phyloP scores from a whole-genome alignment of 768 basidiomycete species.

The Phylloporus scabripes region DNA sequence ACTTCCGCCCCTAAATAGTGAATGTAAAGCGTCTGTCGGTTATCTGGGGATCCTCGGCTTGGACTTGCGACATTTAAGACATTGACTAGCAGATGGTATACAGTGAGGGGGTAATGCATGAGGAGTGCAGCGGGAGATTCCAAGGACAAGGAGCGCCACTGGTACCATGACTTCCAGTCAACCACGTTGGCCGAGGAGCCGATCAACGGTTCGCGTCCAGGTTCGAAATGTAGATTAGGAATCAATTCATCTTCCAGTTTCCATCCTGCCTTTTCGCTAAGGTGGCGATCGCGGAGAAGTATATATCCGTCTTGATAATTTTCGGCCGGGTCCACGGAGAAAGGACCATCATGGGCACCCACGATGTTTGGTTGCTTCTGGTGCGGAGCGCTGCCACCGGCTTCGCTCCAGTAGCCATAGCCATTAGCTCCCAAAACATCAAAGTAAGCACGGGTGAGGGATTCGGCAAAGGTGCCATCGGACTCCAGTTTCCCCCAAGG shows the following conservation, averaged over 20 bases:
- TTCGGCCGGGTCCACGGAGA: constrained; percentile 8
- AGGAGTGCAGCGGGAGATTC: constrained; percentile 40
- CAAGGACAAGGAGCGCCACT: constrained; percentile 41
- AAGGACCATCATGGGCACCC: constrained; percentile 2
- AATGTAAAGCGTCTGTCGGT: constrained; percentile 28
- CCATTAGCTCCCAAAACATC: constrained; percentile 35
- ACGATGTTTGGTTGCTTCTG: constrained; percentile 15
- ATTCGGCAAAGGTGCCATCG: constrained; percentile 35
- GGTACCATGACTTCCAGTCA: constrained; percentile 42
- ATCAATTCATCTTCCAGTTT: constrained; percentile 32
- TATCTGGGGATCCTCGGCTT: constrained; percentile 12
- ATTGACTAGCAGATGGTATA: constrained; percentile 35
- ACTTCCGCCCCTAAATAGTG: constrained; percentile 38
- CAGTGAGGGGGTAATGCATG: constrained; percentile 40
- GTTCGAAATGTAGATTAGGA: constrained; percentile 30
- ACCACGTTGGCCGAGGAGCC: constrained; percentile 26
- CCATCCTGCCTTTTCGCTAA: constrained; percentile 34
- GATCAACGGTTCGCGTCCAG: constrained; percentile 24
- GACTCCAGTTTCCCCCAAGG: constrained; percentile 41
- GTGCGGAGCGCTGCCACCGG: constrained; percentile 33
- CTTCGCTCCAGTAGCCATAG: constrained; percentile 39
- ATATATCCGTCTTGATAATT: constrained; percentile 31
- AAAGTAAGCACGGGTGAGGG: constrained; percentile 33
- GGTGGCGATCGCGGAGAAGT: constrained; percentile 7
- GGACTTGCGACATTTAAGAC: constrained; percentile 30